Percentiles rank a stretch among this genome's conserved stretches.
Conservation (phyloP, 169 alveolate genomes). For the Eimeria praecox region DNA sequence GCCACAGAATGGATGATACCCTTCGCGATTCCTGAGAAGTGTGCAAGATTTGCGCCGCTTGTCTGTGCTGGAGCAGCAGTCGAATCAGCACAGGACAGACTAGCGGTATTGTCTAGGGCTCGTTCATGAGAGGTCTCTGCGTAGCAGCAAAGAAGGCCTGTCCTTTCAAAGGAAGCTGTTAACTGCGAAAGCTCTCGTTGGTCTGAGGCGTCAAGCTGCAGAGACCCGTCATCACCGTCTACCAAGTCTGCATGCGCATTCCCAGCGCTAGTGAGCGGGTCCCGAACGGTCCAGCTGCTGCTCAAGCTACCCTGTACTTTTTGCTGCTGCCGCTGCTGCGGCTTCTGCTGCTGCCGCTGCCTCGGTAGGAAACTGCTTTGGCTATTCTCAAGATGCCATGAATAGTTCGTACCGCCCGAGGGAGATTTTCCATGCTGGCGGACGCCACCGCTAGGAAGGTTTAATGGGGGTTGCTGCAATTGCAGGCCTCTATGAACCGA, state of each 20-base stretch:
- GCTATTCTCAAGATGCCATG: slow-evolving; percentile 22
- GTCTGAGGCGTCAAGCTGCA: slow-evolving; percentile 71
- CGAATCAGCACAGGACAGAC: background rate
- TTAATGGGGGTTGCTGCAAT: background rate
- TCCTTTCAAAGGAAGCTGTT: slow-evolving; percentile 37
- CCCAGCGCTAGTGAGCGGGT: slow-evolving; percentile 62
- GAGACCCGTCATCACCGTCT: slow-evolving; percentile 21
- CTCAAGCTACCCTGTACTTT: background rate
- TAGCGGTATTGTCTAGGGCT: background rate
- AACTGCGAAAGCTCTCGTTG: slow-evolving; percentile 40
- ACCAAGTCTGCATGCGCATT: slow-evolving; percentile 34
- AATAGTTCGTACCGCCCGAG: background rate
- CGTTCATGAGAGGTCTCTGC: background rate
- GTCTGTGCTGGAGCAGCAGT: background rate
- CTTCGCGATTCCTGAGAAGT: background rate
- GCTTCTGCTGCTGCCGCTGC: slow-evolving; percentile 6
- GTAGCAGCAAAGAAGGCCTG: slow-evolving; percentile 29
- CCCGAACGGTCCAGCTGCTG: slow-evolving; percentile 76
- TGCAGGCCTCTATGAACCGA: background rate
- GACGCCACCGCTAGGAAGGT: background rate
- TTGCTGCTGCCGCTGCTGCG: slow-evolving; percentile 15
- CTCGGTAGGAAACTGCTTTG: background rate
- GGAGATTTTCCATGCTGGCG: background rate
- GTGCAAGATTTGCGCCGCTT: background rate
- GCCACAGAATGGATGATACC: background rate